These are phyloP conservation scores for Apiospora saccharicola DNA, from an alignment of 2,329 filamentous ascomycete species.

Conservation along the genomic window DNA sequence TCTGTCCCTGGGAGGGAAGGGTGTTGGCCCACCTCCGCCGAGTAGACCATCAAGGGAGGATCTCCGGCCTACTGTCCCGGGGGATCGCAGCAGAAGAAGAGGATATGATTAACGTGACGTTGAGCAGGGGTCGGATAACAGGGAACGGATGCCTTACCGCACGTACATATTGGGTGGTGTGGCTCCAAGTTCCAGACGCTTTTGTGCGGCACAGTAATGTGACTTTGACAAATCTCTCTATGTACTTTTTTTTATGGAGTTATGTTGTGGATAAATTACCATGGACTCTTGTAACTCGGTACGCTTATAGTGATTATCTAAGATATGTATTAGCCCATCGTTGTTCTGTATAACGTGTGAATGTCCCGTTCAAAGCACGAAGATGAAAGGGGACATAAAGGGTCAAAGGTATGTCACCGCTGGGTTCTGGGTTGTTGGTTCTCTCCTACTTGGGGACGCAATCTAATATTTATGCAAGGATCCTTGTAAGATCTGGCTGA, in stretches of 20 bases:
- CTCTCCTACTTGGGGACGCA: background rate
- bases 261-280: no score
- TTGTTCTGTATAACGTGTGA: no score
- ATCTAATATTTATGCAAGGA: background rate
- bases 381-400: no score
- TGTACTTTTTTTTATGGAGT: no score
- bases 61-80: background rate
- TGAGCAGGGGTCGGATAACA: background rate
- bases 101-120: background rate
- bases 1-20: background rate
- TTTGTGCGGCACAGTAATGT: background rate
- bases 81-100: background rate
- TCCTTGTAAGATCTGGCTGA: background rate
- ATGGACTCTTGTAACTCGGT: no score
- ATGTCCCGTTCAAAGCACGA: no score
- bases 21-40: background rate
- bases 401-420: no score
- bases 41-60: background rate
- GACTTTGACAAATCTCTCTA: background rate
- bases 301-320: no score
- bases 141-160: background rate
- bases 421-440: no score
- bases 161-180: background rate
- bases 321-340: no score
- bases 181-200: background rate